Conservation (phyloP, 345 rosid genomes). For the Aquilaria sinensis region DNA sequence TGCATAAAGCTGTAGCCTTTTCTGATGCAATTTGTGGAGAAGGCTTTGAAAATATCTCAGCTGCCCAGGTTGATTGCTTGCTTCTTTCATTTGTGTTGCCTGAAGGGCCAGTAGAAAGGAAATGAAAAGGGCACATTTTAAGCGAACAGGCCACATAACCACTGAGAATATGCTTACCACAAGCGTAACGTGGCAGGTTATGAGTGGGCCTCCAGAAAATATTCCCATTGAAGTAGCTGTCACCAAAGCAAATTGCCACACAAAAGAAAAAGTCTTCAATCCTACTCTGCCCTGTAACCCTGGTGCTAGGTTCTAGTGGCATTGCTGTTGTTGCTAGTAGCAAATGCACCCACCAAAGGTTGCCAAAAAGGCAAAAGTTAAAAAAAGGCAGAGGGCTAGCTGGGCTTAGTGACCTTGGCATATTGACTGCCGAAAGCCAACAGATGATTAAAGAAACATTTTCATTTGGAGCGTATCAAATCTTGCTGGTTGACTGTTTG, state of each 20-base stretch:
- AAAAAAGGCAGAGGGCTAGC: constrained; percentile 5
- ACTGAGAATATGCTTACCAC: too few relatives aligned
- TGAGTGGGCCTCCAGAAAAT: constrained; percentile 13
- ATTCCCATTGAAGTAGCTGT: constrained; percentile 7
- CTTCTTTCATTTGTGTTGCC: too few relatives aligned
- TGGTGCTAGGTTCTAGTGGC: constrained; percentile 9
- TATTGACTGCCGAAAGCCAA: constrained; percentile 13
- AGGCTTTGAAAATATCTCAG: too few relatives aligned
- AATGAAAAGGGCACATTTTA: too few relatives aligned
- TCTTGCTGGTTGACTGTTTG: too few relatives aligned
- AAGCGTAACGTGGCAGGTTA: constrained; percentile 1
- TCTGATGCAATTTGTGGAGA: too few relatives aligned
- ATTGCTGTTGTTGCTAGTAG: too few relatives aligned
- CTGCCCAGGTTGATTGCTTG: too few relatives aligned
- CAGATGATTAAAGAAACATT: not conserved
- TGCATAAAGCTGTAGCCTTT: too few relatives aligned
- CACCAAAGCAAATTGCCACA: constrained; percentile 2
- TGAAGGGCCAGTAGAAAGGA: too few relatives aligned
- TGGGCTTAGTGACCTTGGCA: constrained; percentile 24
- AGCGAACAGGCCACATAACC: too few relatives aligned
- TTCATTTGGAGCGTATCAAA: too few relatives aligned
- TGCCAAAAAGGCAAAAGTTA: constrained; percentile 18
- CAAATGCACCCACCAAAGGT: constrained; percentile 18
- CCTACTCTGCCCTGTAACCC: not conserved
- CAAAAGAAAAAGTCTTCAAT: constrained; percentile 4